These are phyloP conservation scores for Trichoderma hamatum DNA, from an alignment of 2,329 filamentous ascomycete genomes.

Conservation along the genomic window DNA sequence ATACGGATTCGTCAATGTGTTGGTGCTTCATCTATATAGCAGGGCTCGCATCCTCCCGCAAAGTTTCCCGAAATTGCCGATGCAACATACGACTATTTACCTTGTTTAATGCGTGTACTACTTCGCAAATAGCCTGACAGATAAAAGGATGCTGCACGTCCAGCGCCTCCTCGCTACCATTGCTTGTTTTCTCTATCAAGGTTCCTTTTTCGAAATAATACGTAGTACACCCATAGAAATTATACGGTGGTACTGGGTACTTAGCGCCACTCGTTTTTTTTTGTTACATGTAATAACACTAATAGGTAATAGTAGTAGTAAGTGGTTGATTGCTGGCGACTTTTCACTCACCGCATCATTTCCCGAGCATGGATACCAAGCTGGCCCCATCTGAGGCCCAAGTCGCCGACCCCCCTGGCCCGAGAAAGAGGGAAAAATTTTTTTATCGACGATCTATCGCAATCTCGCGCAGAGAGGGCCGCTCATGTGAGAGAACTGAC, in stretches of 20 bases:
- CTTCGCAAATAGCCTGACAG: not conserved
- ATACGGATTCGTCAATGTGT: not conserved
- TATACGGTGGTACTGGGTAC: not conserved
- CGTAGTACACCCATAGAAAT: not conserved
- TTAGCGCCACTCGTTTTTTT: not conserved
- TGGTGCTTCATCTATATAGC: not conserved
- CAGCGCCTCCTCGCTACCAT: not conserved
- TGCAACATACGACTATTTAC: not conserved
- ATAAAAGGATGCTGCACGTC: not conserved
- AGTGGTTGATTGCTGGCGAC: not conserved
- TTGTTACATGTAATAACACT: not conserved
- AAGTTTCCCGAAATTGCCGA: not conserved
- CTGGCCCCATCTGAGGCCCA: not conserved
- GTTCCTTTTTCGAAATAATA: not conserved
- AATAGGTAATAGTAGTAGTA: not conserved
- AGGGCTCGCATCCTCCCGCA: not conserved
- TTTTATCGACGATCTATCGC: conserved; percentile 18
- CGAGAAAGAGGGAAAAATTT: not conserved
- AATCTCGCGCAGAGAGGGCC: conserved; percentile 22
- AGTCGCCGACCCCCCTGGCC: not conserved
- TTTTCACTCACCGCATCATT: conserved; percentile 24
- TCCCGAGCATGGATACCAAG: conserved; percentile 19
- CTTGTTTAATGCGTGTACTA: not conserved
- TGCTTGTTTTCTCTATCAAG: not conserved
- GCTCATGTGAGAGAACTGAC: conserved; percentile 25